phyloP scores from a whole-genome alignment of 2,329 filamentous ascomycete genomes.

The Cordyceps cicadae region DNA sequence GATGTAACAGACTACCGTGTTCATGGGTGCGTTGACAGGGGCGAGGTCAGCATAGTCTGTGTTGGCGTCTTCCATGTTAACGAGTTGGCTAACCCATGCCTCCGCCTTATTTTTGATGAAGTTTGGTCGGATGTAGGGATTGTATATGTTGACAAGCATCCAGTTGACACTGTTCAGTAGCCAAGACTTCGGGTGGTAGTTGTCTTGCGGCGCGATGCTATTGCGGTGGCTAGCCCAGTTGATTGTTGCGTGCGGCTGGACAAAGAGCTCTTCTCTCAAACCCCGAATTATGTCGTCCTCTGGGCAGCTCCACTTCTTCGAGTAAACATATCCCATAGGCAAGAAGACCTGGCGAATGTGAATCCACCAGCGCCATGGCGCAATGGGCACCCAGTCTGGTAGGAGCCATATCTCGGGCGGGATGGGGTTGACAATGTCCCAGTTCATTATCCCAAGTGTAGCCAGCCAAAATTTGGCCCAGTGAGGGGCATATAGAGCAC shows the following conservation, averaged over 20 bases:
- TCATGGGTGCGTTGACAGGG: constrained; percentile 86
- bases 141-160: constrained; percentile 70
- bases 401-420: constrained; percentile 91
- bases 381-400: constrained; percentile 81
- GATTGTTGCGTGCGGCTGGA: constrained; percentile 68
- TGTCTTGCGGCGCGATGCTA: constrained; percentile 68
- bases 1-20: constrained; percentile 78
- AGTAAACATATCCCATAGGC: constrained; percentile 86
- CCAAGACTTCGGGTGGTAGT: constrained; percentile 89
- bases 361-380: constrained; percentile 95
- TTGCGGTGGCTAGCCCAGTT: constrained; percentile 73
- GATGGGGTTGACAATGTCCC: constrained; percentile 91
- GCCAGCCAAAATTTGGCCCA: constrained; percentile 98
- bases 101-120: constrained; percentile 64
- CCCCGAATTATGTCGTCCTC: constrained; percentile 64
- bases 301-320: constrained; percentile 69
- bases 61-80: constrained; percentile 88
- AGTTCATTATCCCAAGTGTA: constrained; percentile 71
- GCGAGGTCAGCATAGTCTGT: constrained; percentile 80
- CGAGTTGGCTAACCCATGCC: constrained; percentile 70
- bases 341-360: constrained; percentile 96
- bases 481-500: constrained; percentile 75
- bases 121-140: constrained; percentile 63
- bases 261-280: constrained; percentile 74
- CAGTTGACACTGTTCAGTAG: constrained; percentile 72